Conservation (phyloP, 2,329 filamentous ascomycete genomes). For the Aspergillus oerlinghausenensis region DNA sequence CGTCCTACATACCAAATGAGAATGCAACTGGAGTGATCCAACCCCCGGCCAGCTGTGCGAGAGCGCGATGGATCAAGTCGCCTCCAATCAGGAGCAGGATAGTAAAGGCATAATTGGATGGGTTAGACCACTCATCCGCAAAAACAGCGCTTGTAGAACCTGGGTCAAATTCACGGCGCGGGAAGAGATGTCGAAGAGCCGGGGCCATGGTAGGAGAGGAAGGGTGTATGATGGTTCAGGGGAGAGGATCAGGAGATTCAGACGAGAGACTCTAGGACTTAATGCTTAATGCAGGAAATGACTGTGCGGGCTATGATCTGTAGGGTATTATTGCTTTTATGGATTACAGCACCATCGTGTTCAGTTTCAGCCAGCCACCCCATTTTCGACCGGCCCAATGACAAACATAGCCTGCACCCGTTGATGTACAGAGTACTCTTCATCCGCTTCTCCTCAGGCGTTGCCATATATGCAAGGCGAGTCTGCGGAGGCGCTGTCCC, state of each 20-base stretch:
- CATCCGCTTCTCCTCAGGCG: too few species aligned
- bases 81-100: constrained; percentile 35
- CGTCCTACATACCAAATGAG: constrained; percentile 27
- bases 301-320: too few species aligned
- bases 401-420: too few species aligned
- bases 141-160: neutral
- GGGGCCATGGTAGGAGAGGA: neutral
- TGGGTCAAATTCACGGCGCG: neutral
- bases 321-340: too few species aligned
- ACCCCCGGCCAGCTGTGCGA: constrained; percentile 29
- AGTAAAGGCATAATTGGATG: constrained; percentile 24
- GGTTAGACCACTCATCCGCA: constrained; percentile 11
- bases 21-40: constrained; percentile 31
- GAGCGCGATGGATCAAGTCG: constrained; percentile 32
- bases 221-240: neutral
- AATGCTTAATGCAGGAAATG: too few species aligned
- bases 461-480: too few species aligned
- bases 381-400: too few species aligned
- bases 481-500: too few species aligned
- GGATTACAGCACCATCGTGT: too few species aligned
- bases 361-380: too few species aligned
- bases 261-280: too few species aligned
- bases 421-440: too few species aligned
- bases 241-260: neutral
- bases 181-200: neutral